Base-by-base conservation (phyloP, 202 grass and related monocot species). In the Schoenoplectus triqueter region DNA sequence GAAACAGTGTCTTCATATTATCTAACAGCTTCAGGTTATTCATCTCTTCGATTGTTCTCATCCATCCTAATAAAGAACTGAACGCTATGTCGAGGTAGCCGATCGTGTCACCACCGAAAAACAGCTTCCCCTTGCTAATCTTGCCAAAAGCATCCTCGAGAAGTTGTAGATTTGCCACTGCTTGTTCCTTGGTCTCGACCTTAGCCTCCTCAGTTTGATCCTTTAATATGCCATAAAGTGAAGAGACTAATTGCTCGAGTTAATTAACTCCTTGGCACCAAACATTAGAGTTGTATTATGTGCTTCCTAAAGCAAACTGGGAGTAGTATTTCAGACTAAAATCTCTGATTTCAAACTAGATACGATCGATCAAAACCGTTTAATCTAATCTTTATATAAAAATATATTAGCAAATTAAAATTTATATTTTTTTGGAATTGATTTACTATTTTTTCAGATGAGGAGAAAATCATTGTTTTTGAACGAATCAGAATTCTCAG, bases 1-100 rank as follows among this genome's bases (percentile, higher is more conserved):
- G 87, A 2, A 69, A 78, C 69, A 87, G 89, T 44, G 82, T 71
- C 17, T 20, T 39, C 49, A 60, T 17, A 0, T 50, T 77, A 31
- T 90, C 90, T 4, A 94, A 0, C 1, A 94, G 49, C 14, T 49
- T 7, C 10, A 92, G 0, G 49, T 76, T 86, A 57, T 73, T 69
- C 39, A 92, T 57, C 22, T 66, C 46, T 83, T 92, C 88, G 73
- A 50, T 66, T 0, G 90, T 88, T 69, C 84, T 64, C 47, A 94
- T 64, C 46, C 86, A 81, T 21, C 84, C 89, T 49, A 90, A 62
- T 74, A 92, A 90, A 80, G 85, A 86, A 2, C 92, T 88, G 10
- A 92, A 71, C 6, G 82, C 63, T 48, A 94, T n/a, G 57, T 94
- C 90, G 7, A 94, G 86, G 31, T 92, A 56, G 4, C 88, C 86